A percentile compares a stretch with the other conserved stretches of the same genome.
Evolutionary conservation across 345 rosid species (phyloP).

Genomic region (Barbarea vulgaris): DNA sequence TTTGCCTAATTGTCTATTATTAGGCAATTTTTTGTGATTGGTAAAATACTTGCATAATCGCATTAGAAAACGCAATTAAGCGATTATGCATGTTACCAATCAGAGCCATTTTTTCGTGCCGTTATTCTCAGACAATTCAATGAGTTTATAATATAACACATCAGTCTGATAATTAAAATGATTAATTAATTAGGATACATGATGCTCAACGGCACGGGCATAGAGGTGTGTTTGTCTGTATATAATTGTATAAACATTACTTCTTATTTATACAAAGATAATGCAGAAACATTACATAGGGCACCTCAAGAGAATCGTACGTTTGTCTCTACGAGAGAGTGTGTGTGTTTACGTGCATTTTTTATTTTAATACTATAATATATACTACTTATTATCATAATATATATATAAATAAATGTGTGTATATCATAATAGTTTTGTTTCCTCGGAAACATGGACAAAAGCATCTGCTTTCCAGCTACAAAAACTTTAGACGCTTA

Average conservation of each 20-base stretch:
- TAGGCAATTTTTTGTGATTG: no score
- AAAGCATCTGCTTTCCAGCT: slow-evolving; percentile 44
- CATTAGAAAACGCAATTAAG: no score
- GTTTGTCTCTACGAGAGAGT: slow-evolving; percentile 32
- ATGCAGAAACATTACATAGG: slow-evolving; percentile 41
- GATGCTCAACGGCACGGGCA: slow-evolving; percentile 44
- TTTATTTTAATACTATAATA: neutral
- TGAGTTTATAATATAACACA: neutral
- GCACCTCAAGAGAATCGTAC: slow-evolving; percentile 35
- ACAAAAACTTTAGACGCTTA: slow-evolving; percentile 38
- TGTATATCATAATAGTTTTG: slow-evolving; percentile 29
- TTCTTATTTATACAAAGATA: slow-evolving; percentile 21
- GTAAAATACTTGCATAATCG: no score
- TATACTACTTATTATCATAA: neutral
- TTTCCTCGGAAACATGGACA: slow-evolving; percentile 44
- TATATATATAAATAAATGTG: slow-evolving; percentile 8
- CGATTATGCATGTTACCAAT: no score
- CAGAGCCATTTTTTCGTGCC: no score
- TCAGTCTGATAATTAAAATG: neutral
- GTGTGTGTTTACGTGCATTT: slow-evolving; percentile 28
- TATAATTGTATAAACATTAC: slow-evolving; percentile 18
- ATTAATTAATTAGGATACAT: slow-evolving; percentile 26
- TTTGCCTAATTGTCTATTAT: no score
- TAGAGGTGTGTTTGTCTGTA: slow-evolving; percentile 35
- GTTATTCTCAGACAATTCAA: slow-evolving; percentile 28